These are phyloP conservation scores for Blastobotrys niveus DNA, from an alignment of 1,139 yeast genomes.

Conservation along the genomic window DNA sequence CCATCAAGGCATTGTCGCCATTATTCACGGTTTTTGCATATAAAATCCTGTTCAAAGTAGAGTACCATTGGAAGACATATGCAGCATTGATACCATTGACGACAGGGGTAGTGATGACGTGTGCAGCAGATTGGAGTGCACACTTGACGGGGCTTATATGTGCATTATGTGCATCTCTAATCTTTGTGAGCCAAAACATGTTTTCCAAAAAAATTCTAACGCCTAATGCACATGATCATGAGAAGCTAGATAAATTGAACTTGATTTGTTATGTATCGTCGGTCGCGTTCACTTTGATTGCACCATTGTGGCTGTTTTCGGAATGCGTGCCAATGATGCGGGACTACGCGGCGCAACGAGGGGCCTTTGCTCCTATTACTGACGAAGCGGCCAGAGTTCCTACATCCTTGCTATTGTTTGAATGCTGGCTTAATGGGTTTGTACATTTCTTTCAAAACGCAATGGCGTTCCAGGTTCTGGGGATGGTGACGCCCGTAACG, in stretches of 20 bases:
- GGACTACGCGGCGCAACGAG: constrained; percentile 19
- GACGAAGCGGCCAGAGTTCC: constrained; percentile 1
- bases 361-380: too few species aligned
- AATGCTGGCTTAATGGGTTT: constrained; percentile 49
- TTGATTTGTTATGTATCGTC: constrained; percentile 78
- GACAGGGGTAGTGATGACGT: constrained; percentile 78
- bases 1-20: constrained; percentile 86
- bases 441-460: constrained; percentile 82
- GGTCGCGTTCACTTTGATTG: constrained; percentile 70
- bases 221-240: constrained; percentile 23
- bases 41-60: constrained; percentile 50
- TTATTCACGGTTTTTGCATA: constrained; percentile 80
- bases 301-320: constrained; percentile 67
- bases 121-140: constrained; percentile 43
- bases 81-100: constrained; percentile 71
- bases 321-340: constrained; percentile 43
- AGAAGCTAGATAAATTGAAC: constrained; percentile 71
- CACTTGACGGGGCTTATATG: constrained; percentile 60
- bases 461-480: constrained; percentile 83
- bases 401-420: constrained; percentile 4
- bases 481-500: constrained; percentile 78
- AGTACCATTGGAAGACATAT: constrained; percentile 63
- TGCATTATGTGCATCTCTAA: constrained; percentile 76
- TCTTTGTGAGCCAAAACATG: constrained; percentile 86
- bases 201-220: constrained; percentile 82